Evolutionary conservation across 495 filamentous ascomycete genomes (phyloP).

Genomic region (Cenococcum geophilum): DNA sequence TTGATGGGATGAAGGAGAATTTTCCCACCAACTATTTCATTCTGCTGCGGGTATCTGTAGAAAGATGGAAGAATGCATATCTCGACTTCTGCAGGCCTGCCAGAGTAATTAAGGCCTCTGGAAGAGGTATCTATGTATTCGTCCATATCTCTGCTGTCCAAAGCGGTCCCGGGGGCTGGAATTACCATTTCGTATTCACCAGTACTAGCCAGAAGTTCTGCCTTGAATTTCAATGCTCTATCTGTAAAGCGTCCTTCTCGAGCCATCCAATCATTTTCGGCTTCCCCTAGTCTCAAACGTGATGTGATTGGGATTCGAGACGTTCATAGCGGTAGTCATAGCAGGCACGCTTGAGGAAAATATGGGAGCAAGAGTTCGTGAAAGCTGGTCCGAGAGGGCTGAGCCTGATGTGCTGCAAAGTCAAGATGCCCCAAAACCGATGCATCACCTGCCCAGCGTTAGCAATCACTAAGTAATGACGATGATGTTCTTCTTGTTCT

Average conservation of each 20-base stretch:
- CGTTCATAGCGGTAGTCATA: not conserved
- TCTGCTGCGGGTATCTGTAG: no score
- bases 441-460: not conserved
- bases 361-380: not conserved
- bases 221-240: not conserved
- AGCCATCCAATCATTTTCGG: not conserved
- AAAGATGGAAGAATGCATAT: no score
- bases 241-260: not conserved
- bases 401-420: not conserved
- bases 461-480: no score
- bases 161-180: not conserved
- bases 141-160: not conserved
- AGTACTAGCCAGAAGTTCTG: not conserved
- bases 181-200: slow-evolving; percentile 1
- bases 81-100: no score
- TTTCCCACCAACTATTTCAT: no score
- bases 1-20: no score
- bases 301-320: not conserved
- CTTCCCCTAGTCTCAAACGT: not conserved
- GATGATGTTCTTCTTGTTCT: no score
- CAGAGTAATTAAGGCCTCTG: no score
- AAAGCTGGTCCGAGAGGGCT: not conserved
- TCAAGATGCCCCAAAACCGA: not conserved
- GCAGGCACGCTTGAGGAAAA: not conserved
- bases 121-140: no score